Evolutionary conservation across 2,329 filamentous ascomycete species (phyloP), one percentile per base, ranked within the genome.

Genomic region (Penicillium polonicum): DNA sequence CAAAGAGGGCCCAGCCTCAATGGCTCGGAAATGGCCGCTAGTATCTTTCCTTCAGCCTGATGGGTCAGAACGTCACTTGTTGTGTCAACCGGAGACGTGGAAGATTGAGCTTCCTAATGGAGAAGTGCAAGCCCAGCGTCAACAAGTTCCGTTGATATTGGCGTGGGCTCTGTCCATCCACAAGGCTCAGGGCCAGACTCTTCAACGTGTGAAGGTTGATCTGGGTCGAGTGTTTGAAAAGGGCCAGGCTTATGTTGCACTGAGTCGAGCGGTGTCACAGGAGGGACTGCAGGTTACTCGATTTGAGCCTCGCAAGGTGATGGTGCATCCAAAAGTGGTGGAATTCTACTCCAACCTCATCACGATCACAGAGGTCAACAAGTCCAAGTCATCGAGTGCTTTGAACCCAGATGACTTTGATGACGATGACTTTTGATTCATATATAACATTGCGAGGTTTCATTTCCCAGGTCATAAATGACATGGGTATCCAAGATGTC

Each of bases 141-240:
- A 83, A 45, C 90, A 93, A 67, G 75, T 93, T 2, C 94, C 94
- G 0, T 82, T 99, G 50, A 97, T 99, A 61, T 82, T 99, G 31
- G 94, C 94, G 0, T 99, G 94, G 94, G 94, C 94, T 2, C 78
- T 99, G 21, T 96, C 92, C 1, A 99, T 99, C 59, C 94, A 99
- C 80, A 99, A 99, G 76, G 94, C 94, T 0, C 93, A 97, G 72
- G 93, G 93, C 1, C 93, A 97, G 74, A 97, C 93, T 35, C 79
- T 97, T 27, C 92, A 96, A 70, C 84, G 93, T 50, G 94, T 99
- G 59, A 96, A 96, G 70, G 94, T 99, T 27, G 92, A 99, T 71
- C 81, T 99, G 0, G 90, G 91, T 31, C 89, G 86, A 60, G 90
- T 96, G 1, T 99, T 99, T 68, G 94, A 99, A 73, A 97, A 96